These are phyloP conservation scores for Ceratocystis eucalypticola DNA, from an alignment of 2,329 filamentous ascomycete genomes.

Conservation along the genomic window DNA sequence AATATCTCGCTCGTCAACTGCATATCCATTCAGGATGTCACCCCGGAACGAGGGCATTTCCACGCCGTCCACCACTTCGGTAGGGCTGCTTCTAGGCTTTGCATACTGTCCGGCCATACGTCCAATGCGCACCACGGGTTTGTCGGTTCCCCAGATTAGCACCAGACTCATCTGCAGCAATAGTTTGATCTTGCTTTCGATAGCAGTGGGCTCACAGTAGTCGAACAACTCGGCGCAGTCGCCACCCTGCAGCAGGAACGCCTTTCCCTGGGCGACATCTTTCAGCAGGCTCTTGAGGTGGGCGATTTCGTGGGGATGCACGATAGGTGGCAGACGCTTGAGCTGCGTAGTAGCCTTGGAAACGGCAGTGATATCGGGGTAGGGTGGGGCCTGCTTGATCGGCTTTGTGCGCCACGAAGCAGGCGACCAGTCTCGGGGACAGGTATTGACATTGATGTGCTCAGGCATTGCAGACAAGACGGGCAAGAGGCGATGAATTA, in stretches of 20 bases:
- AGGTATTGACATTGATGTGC: background rate
- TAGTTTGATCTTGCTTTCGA: constrained; percentile 94
- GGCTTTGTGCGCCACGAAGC: constrained; percentile 64
- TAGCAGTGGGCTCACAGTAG: constrained; percentile 79
- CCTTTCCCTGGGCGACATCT: constrained; percentile 79
- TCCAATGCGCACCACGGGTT: constrained; percentile 82
- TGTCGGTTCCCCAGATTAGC: constrained; percentile 71
- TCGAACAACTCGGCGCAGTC: constrained; percentile 97
- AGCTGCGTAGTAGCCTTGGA: constrained; percentile 51
- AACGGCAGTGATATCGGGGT: constrained; percentile 49
- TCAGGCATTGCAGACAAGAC: background rate
- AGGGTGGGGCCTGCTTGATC: constrained; percentile 62
- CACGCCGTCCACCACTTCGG: constrained; percentile 64
- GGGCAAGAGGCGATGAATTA: background rate
- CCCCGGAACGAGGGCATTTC: constrained; percentile 84
- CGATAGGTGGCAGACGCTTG: constrained; percentile 57
- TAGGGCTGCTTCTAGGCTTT: constrained; percentile 82
- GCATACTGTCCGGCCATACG: constrained; percentile 97
- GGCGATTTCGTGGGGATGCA: constrained; percentile 67
- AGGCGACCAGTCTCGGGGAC: constrained; percentile 37
- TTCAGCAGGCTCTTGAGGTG: constrained; percentile 64
- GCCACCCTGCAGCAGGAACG: constrained; percentile 88
- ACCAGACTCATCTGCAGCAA: constrained; percentile 94
- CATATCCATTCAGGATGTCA: constrained; percentile 88
- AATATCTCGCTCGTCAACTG: constrained; percentile 58